These are phyloP conservation scores for Gremmenia infestans DNA, from an alignment of 2,329 filamentous ascomycete genomes.

Conservation along the genomic window DNA sequence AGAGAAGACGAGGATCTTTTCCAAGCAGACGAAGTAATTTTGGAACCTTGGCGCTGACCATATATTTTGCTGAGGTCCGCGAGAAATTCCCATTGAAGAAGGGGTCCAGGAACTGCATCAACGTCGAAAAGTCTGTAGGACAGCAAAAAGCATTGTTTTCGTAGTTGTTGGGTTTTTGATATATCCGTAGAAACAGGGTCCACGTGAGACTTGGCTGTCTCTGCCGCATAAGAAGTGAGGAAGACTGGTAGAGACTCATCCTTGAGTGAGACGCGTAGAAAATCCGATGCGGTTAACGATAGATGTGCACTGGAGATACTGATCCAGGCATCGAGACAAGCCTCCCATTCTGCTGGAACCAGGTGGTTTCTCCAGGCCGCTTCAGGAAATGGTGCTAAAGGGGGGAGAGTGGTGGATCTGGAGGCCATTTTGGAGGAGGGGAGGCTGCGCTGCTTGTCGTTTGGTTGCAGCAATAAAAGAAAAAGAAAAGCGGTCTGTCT, in stretches of 20 bases:
- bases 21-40: conserved; percentile 48
- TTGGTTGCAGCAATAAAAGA: neutral
- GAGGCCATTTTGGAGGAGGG: conserved; percentile 32
- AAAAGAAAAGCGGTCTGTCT: neutral
- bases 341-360: conserved; percentile 67
- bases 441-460: neutral
- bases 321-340: conserved; percentile 72
- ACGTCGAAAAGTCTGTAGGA: conserved; percentile 49
- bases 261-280: conserved; percentile 44
- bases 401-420: conserved; percentile 47
- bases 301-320: conserved; percentile 62
- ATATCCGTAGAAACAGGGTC: neutral
- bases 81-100: conserved; percentile 64
- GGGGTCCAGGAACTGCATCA: conserved; percentile 36
- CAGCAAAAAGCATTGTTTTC: conserved; percentile 62
- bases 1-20: conserved; percentile 43
- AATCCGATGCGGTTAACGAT: conserved; percentile 50
- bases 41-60: conserved; percentile 54
- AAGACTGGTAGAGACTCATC: conserved; percentile 59
- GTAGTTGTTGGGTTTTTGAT: conserved; percentile 44
- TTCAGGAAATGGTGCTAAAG: conserved; percentile 74
- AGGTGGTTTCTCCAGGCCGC: conserved; percentile 62
- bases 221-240: conserved; percentile 60
- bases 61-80: conserved; percentile 64
- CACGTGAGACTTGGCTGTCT: conserved; percentile 39